Evolutionary conservation across 352 stramenopile species (phyloP), one percentile per base, ranked within the genome.

Genomic region (Detonula confervacea): DNA sequence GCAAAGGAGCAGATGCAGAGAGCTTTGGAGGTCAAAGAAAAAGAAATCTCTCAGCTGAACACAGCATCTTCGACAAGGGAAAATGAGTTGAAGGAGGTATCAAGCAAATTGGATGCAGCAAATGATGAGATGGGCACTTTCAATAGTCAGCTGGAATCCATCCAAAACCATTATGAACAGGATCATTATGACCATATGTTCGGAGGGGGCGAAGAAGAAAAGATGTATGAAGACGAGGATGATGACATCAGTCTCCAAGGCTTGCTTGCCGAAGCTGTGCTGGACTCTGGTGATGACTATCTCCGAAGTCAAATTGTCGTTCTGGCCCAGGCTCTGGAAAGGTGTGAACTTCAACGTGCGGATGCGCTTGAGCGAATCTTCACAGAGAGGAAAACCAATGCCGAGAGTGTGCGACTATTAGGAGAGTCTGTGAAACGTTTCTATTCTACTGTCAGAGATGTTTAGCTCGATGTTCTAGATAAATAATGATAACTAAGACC

Each of bases 341-440:
- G 79, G 56, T 88, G 86, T 0, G 86, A 92, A 83, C 65, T 71
- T 39, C 69, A 81, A 16, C 62, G 88, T 52, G 88, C 88, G 18
- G 77, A 88, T 72, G 75, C 78, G 4, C 74, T 92, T 20, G 88
- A 91, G 55, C 70, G 72, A 3, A 68, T 93, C 2, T 69, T 83
- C 30, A 59, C 51, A 27, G 88, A 93, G 66, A 67, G 86, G 0
- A 81, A 91, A 59, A 73, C 73, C 14, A 86, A 92, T 81, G 81
- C 76, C 44, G 72, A 89, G n/a, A 87, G 81, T 80, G 66, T 92
- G 35, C 76, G 73, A 4, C 86, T 80, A 20, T 33, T 91, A 16
- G 82, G 83, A 37, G 82, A 90, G 49, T 88, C 77, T 12, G 86
- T 91, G 7, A 92, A 93, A 59, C 63, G 83, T 35, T 91, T 91